These are phyloP conservation scores for Solanum habrochaites DNA, from an alignment of 257 asterid genomes.

Conservation along the genomic window DNA sequence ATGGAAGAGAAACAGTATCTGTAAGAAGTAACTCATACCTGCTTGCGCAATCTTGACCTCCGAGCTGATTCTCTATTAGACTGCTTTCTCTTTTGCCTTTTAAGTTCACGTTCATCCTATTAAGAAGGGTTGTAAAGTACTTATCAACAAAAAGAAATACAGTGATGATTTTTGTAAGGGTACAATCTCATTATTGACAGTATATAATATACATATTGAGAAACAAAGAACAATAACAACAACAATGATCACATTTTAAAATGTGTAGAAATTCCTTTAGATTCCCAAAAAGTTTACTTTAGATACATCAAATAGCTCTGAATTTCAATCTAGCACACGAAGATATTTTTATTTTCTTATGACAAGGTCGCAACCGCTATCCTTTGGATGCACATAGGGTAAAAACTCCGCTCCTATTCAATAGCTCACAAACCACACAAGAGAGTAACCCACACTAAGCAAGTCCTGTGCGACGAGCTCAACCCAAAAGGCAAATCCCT, in stretches of 20 bases:
- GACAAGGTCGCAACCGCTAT: background rate
- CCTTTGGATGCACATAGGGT: background rate
- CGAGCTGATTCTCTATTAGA: slow-evolving; percentile 98
- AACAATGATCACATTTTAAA: background rate
- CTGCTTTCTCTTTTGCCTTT: slow-evolving; percentile 90
- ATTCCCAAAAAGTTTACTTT: background rate
- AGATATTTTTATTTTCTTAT: background rate
- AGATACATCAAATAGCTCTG: background rate
- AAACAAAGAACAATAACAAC: background rate
- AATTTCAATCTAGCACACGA: background rate
- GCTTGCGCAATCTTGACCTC: slow-evolving; percentile 93
- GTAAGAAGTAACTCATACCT: slow-evolving; percentile 31
- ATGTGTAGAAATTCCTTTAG: background rate
- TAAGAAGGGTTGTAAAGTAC: background rate
- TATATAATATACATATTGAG: background rate
- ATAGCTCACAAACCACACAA: background rate
- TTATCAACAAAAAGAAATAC: background rate
- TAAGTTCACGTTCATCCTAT: slow-evolving; percentile 92
- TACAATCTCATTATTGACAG: background rate
- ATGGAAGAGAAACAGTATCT: background rate
- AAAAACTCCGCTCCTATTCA: background rate
- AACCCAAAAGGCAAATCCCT: background rate
- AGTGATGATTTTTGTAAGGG: background rate
- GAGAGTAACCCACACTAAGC: background rate
- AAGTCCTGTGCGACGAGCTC: background rate